Evolutionary conservation across 192 early-diverging fungal species (phyloP).

Genomic region (Backusella tuberculispora): DNA sequence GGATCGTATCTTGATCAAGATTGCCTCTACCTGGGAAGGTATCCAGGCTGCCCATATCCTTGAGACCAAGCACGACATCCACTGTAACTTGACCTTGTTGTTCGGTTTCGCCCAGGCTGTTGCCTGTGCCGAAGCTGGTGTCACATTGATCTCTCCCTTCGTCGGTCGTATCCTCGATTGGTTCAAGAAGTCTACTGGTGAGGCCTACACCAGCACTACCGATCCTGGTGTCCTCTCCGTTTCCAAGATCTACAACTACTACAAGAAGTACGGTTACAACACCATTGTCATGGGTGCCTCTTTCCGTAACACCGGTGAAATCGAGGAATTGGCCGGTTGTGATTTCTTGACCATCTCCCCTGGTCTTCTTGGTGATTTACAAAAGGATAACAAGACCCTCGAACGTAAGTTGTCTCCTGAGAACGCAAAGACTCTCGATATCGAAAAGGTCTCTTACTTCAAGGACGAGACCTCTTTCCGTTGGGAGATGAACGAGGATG

Average conservation of each 20-base stretch:
- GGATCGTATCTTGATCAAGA: conserved; percentile 97
- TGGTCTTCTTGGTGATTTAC: conserved; percentile 78
- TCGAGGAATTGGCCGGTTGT: conserved; percentile 94
- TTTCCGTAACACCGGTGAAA: conserved; percentile 98
- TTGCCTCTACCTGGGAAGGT: conserved; percentile 99
- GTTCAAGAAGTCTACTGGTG: conserved; percentile 92
- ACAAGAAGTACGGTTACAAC: conserved; percentile 97
- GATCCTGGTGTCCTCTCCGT: conserved; percentile 97
- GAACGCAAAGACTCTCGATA: conserved; percentile 50
- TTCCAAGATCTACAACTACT: conserved; percentile 97
- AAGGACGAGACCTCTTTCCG: conserved; percentile 87
- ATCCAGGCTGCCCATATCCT: conserved; percentile 95
- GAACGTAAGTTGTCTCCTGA: conserved; percentile 76
- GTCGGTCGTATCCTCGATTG: conserved; percentile 99
- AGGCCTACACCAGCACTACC: conserved; percentile 74
- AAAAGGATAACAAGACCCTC: conserved; percentile 66
- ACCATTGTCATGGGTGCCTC: conserved; percentile 99
- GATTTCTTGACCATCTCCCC: conserved; percentile 99
- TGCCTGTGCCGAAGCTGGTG: conserved; percentile 94
- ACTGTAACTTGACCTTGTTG: conserved; percentile 99
- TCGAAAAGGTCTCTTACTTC: conserved; percentile 72
- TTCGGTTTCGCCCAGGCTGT: conserved; percentile 95
- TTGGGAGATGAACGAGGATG: conserved; percentile 97
- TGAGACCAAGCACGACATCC: conserved; percentile 86
- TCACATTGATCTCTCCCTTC: conserved; percentile 98